Evolutionary conservation across 2,329 filamentous ascomycete species (phyloP), one percentile per base, ranked within the genome.

Genomic region (Trichoderma sp.): DNA sequence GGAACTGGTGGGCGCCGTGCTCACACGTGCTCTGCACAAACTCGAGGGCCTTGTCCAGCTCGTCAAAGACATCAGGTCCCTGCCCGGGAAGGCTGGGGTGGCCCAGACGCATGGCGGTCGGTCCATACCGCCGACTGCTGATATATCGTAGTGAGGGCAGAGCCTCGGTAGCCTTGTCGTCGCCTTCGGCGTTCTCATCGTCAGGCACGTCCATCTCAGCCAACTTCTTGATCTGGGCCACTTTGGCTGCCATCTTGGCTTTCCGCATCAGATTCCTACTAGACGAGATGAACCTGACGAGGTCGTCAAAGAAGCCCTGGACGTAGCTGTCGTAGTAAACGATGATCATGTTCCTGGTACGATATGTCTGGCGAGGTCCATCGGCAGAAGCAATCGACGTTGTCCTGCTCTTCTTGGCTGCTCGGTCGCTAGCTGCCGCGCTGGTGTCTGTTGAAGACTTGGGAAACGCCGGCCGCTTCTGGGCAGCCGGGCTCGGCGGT

Each of bases 261-360:
- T 94, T 96, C 56, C 93, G 88, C 75, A 97, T 88, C 69, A 91
- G 82, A 76, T 96, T 96, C 65, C 93, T 83, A 57, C 90, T 91
- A 1, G 87, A 86, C 5, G 91, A 92, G 43, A 97, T 88, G 64
- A 90, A 90, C 67, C 92, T 89, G 64, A 97, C 93, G 57, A 97
- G 79, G 63, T 89, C 83, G 71, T 96, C 93, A 69, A 97, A 92
- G 45, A 89, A 87, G 58, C 87, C 87, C 74, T 97, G 93, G 3
- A 96, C 89, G 67, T 92, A 89, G 70, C 90, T 91, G 74, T 97
- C 93, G 74, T 97, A 97, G 77, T 92, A 93, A n/a, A 97, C 90
- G 47, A 95, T 88, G 47, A 94, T 89, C 82, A 92, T 90, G 65
- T 84, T 88, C 69, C 90, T 86, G 3, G 87, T 88, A 63, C 90